Conservation (phyloP, 176 grass and related monocot species). For the Zoysia pacifica region DNA sequence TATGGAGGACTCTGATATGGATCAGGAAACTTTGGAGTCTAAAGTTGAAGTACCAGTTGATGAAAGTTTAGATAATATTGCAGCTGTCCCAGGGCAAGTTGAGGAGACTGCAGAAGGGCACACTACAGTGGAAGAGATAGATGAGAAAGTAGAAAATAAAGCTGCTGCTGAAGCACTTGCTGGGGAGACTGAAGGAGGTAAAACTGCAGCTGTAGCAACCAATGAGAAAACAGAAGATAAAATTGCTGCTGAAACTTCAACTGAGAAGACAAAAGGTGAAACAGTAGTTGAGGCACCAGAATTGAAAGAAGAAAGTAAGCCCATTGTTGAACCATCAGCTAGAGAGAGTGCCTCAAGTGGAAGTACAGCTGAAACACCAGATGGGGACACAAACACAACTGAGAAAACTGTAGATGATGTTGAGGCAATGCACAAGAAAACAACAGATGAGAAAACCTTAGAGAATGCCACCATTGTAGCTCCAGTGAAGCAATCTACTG, state of each 20-base stretch:
- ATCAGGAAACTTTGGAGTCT: conserved; percentile 16
- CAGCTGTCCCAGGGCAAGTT: not conserved
- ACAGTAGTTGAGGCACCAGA: conserved; percentile 4
- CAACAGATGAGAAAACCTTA: not conserved
- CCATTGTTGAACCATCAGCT: conserved; percentile 18
- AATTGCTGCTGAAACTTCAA: conserved; percentile 18
- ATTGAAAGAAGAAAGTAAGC: not conserved
- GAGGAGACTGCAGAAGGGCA: conserved; percentile 17
- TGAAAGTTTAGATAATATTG: conserved; percentile 27
- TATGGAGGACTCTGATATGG: not conserved
- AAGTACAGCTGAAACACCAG: not conserved
- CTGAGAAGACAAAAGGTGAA: conserved; percentile 6
- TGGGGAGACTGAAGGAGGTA: conserved; percentile 4
- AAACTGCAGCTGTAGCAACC: not conserved
- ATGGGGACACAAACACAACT: not conserved
- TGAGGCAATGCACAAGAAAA: not conserved
- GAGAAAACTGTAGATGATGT: conserved; percentile 18
- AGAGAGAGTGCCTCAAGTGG: not conserved
- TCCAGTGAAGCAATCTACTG: not conserved
- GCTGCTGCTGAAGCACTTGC: conserved; percentile 16
- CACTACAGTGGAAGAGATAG: conserved; percentile 11
- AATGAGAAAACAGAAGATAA: conserved; percentile 13
- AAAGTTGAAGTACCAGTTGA: not conserved
- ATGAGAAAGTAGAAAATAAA: conserved; percentile 18
- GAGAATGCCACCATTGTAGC: not conserved